Evolutionary conservation across 108 stramenopile species (phyloP).

Genomic region (Skeletonema menzelii): DNA sequence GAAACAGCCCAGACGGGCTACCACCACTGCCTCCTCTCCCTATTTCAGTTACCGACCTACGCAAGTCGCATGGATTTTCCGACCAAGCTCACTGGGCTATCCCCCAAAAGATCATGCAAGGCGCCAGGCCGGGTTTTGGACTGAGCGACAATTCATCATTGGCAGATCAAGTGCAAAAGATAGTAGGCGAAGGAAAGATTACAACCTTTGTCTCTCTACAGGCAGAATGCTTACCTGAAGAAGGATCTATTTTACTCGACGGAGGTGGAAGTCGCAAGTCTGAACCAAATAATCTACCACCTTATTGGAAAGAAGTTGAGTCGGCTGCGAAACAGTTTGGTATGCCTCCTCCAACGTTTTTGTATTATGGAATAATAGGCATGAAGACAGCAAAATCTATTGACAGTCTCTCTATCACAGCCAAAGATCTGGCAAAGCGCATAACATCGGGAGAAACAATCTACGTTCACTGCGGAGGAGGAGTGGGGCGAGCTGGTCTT

Average conservation of each 20-base stretch:
- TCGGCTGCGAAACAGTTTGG: not conserved
- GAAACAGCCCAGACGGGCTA: not conserved
- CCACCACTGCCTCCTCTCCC: conserved; percentile 3
- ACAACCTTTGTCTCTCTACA: conserved; percentile 3
- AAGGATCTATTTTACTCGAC: conserved; percentile 1
- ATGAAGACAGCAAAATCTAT: conserved; percentile 8
- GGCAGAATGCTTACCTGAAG: conserved; percentile 8
- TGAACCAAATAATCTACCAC: conserved; percentile 4
- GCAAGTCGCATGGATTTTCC: conserved; percentile 5
- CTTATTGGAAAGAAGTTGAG: conserved; percentile 8
- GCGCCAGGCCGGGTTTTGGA: conserved; percentile 5
- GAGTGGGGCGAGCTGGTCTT: conserved; percentile 16
- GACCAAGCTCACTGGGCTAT: conserved; percentile 12
- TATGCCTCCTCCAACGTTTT: conserved; percentile 8
- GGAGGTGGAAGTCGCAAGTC: conserved; percentile 1
- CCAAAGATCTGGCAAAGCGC: conserved; percentile 11
- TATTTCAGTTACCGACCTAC: not conserved
- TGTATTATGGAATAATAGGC: conserved; percentile 24
- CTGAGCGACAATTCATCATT: not conserved
- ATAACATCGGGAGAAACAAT: conserved; percentile 20
- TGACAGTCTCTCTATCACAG: conserved; percentile 1
- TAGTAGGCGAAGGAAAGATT: conserved; percentile 1
- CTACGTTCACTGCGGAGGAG: conserved; percentile 32
- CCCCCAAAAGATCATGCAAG: conserved; percentile 8
- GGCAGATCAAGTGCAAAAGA: not conserved